Conservation (phyloP, 2,329 filamentous ascomycete species). For the Diaporthe helianthi region DNA sequence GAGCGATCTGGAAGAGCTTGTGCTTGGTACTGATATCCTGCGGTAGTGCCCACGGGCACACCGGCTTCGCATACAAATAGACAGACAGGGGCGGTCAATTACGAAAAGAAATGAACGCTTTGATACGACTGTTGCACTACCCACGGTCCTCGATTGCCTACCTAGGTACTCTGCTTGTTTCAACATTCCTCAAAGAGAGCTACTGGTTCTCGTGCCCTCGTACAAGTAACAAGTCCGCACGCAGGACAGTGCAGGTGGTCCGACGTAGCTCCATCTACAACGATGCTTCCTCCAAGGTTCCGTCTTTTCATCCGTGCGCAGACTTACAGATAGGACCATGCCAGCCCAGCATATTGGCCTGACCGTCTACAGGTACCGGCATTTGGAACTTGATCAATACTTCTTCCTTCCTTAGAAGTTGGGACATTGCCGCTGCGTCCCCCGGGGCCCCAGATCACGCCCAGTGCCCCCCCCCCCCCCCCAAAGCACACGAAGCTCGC, state of each 20-base stretch:
- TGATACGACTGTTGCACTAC: background rate
- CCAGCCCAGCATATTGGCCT: background rate
- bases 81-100: too few relatives aligned
- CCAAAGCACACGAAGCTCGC: background rate
- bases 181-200: background rate
- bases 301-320: background rate
- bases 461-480: too few relatives aligned
- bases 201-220: background rate
- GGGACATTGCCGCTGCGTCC: too few relatives aligned
- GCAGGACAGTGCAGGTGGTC: background rate
- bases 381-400: background rate
- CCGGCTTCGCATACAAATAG: constrained; percentile 13
- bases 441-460: background rate
- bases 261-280: background rate
- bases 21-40: constrained; percentile 24
- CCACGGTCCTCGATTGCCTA: background rate
- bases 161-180: background rate
- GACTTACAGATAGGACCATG: background rate
- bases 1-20: constrained; percentile 18
- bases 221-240: background rate
- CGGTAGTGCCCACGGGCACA: background rate
- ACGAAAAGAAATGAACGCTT: background rate
- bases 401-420: too few relatives aligned
- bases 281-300: background rate
- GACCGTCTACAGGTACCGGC: too few relatives aligned